These are phyloP conservation scores for Echinosophora koreensis DNA, from an alignment of 306 rosid species.

Conservation along the genomic window DNA sequence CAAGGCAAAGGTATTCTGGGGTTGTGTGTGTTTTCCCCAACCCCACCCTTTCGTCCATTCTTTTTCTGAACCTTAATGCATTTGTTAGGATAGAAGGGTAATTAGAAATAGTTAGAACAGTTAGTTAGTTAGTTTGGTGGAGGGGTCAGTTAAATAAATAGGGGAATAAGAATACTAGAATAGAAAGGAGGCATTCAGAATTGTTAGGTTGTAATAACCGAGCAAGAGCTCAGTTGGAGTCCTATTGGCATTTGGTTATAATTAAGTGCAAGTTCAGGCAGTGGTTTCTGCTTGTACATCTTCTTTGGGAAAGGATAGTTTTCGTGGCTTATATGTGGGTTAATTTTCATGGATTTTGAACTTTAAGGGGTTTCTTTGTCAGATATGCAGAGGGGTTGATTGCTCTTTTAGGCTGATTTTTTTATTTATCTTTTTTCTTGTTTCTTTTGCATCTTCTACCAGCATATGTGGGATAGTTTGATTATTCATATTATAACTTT, in stretches of 20 bases:
- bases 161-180: too few relatives aligned
- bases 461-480: conserved; percentile 4
- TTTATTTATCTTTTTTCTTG: conserved; percentile 7
- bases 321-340: neutral
- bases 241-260: neutral
- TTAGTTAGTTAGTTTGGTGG: too few relatives aligned
- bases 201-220: too few relatives aligned
- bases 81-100: neutral
- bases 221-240: too few relatives aligned
- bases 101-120: too few relatives aligned
- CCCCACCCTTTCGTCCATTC: too few relatives aligned
- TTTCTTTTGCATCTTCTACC: neutral
- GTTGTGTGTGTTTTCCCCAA: neutral
- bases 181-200: too few relatives aligned
- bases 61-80: neutral
- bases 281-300: neutral
- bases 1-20: neutral
- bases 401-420: conserved; percentile 8
- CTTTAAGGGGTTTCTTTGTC: conserved; percentile 11
- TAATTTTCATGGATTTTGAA: neutral
- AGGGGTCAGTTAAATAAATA: too few relatives aligned
- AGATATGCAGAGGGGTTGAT: neutral
- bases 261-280: conserved; percentile 17
- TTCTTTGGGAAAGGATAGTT: conserved; percentile 9
- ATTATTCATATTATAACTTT: neutral